Percentiles rank a stretch among this genome's conserved stretches.
Conservation (phyloP, 495 filamentous ascomycete species). For the Penicillium flavigenum region DNA sequence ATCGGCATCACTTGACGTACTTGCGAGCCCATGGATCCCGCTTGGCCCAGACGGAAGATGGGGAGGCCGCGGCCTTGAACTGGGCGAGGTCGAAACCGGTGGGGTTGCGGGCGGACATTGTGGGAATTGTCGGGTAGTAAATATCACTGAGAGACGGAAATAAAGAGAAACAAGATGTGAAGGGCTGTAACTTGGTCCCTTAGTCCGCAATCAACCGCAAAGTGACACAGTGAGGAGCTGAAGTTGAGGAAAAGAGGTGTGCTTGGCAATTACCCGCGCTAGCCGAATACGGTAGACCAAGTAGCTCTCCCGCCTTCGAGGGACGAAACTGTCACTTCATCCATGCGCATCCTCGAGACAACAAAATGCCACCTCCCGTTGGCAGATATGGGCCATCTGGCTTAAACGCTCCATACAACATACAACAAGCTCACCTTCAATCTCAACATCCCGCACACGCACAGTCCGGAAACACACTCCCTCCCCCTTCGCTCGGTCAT, state of each 20-base stretch:
- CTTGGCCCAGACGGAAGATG: constrained; percentile 52
- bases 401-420: constrained; percentile 51
- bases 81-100: constrained; percentile 81
- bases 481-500: constrained; percentile 59
- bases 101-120: constrained; percentile 63
- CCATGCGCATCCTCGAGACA: constrained; percentile 15
- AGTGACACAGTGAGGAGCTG: constrained; percentile 19
- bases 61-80: constrained; percentile 64
- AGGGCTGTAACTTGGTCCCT: constrained; percentile 15
- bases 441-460: constrained; percentile 52
- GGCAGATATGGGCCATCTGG: constrained; percentile 54
- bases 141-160: constrained; percentile 16
- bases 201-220: constrained; percentile 17
- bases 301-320: constrained; percentile 29
- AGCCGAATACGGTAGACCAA: constrained; percentile 32
- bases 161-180: constrained; percentile 14
- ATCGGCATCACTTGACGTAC: constrained; percentile 45
- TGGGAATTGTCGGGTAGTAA: not conserved
- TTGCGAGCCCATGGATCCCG: constrained; percentile 85
- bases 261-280: constrained; percentile 32
- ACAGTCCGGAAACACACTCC: constrained; percentile 55
- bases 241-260: constrained; percentile 28
- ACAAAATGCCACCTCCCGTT: constrained; percentile 42
- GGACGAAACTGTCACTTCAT: constrained; percentile 24
- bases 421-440: constrained; percentile 52